These are phyloP conservation scores for Tetragonia tetragonoides DNA, from an alignment of 148 eudicot genomes.

Conservation along the genomic window DNA sequence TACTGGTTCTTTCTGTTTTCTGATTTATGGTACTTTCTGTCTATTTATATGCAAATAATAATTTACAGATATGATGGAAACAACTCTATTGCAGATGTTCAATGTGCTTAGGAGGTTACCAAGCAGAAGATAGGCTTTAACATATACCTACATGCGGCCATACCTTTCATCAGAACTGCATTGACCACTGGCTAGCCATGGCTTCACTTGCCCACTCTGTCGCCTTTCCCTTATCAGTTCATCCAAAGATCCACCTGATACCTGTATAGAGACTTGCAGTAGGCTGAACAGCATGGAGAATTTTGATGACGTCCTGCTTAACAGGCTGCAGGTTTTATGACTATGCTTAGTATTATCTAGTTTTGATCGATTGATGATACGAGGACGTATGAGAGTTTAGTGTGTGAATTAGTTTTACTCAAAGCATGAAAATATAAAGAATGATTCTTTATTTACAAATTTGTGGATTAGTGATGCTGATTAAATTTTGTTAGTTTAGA, in stretches of 20 bases:
- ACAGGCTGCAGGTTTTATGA: conserved; percentile 23
- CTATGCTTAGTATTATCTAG: background rate
- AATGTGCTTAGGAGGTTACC: conserved; percentile 32
- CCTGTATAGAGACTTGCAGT: conserved; percentile 1
- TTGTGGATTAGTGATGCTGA: too few relatives aligned
- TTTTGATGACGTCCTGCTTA: conserved; percentile 18
- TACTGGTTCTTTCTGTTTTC: background rate
- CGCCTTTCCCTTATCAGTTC: conserved; percentile 30
- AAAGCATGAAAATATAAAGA: too few relatives aligned
- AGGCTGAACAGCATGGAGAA: background rate
- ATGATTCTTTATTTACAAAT: too few relatives aligned
- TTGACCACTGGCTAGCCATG: conserved; percentile 31
- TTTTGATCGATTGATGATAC: background rate
- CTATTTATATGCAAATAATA: background rate
- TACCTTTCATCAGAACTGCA: conserved; percentile 29
- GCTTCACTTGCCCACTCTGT: conserved; percentile 31
- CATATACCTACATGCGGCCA: conserved; percentile 32
- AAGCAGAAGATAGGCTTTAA: conserved; percentile 31
- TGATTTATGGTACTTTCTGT: background rate
- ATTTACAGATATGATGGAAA: background rate
- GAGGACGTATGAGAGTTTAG: background rate
- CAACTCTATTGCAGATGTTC: conserved; percentile 20
- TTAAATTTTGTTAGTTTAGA: too few relatives aligned
- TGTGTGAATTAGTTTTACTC: too few relatives aligned
- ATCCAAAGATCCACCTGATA: conserved; percentile 24